phyloP scores from a whole-genome alignment of 345 rosid genomes.

The Acer campestre region DNA sequence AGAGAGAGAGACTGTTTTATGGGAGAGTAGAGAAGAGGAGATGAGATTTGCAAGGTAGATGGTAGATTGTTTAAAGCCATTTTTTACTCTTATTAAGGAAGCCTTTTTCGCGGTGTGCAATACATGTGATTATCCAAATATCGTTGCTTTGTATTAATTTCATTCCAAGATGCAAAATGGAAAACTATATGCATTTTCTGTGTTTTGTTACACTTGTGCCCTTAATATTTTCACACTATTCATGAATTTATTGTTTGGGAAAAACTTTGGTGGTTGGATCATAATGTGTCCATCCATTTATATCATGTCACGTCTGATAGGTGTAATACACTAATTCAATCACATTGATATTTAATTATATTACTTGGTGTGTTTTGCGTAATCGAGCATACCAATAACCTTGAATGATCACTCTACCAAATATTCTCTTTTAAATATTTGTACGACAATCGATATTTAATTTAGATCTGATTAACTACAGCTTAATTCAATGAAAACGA shows the following conservation, averaged over 20 bases:
- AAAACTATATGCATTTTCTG: background rate
- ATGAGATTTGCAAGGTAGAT: constrained; percentile 1
- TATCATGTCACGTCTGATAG: background rate
- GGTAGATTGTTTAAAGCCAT: background rate
- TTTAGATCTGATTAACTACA: too few species aligned
- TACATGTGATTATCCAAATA: background rate
- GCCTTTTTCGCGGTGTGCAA: constrained; percentile 10
- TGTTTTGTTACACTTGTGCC: background rate
- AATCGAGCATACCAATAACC: too few species aligned
- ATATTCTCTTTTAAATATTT: background rate
- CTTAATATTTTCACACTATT: background rate
- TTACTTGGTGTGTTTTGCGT: background rate
- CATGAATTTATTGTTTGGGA: too few species aligned
- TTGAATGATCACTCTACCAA: too few species aligned
- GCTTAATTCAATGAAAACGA: too few species aligned
- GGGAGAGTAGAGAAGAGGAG: background rate
- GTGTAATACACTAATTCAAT: too few species aligned
- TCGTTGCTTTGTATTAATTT: constrained; percentile 15
- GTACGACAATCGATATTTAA: too few species aligned
- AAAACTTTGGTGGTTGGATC: background rate
- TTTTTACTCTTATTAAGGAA: background rate
- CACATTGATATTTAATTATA: too few species aligned
- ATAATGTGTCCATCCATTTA: background rate
- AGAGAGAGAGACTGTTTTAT: background rate
- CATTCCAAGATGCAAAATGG: background rate